A percentile compares a stretch with the other conserved stretches of the same genome.
Evolutionary conservation across 2,329 filamentous ascomycete genomes (phyloP).

Genomic region (Colletotrichum filicis): DNA sequence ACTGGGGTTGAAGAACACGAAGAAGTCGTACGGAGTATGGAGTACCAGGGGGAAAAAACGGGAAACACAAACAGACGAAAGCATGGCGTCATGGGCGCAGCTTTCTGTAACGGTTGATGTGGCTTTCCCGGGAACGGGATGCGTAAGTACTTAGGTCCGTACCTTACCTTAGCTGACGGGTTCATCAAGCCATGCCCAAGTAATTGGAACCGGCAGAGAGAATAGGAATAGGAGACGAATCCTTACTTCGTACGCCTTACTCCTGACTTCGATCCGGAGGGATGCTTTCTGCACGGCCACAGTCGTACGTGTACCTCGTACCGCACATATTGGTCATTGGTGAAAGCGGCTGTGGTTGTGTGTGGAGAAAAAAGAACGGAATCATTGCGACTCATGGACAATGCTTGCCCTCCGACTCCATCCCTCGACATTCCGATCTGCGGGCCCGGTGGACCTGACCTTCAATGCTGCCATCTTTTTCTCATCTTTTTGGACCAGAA

Average conservation of each 20-base stretch:
- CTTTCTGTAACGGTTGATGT: too few species aligned
- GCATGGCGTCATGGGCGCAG: neutral
- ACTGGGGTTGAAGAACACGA: neutral
- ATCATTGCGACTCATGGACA: slow-evolving; percentile 9
- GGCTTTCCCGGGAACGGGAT: too few species aligned
- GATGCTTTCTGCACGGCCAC: neutral
- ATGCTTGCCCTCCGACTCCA: slow-evolving; percentile 1
- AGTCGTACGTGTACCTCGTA: neutral
- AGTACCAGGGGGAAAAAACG: neutral
- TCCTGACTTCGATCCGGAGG: neutral
- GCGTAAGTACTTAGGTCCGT: too few species aligned
- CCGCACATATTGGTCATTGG: too few species aligned
- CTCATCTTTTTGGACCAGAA: neutral
- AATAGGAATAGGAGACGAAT: neutral
- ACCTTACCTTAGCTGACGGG: too few species aligned
- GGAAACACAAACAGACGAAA: neutral
- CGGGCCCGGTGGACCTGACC: slow-evolving; percentile 15
- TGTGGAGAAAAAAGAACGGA: neutral
- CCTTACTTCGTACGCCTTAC: neutral
- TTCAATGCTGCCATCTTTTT: neutral
- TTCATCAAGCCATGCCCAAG: neutral
- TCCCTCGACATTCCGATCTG: slow-evolving; percentile 19
- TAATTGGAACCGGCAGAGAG: neutral
- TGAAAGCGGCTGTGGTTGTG: neutral
- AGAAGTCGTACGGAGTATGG: neutral